Base-by-base conservation (phyloP, 345 rosid species). In the Murraya paniculata region DNA sequence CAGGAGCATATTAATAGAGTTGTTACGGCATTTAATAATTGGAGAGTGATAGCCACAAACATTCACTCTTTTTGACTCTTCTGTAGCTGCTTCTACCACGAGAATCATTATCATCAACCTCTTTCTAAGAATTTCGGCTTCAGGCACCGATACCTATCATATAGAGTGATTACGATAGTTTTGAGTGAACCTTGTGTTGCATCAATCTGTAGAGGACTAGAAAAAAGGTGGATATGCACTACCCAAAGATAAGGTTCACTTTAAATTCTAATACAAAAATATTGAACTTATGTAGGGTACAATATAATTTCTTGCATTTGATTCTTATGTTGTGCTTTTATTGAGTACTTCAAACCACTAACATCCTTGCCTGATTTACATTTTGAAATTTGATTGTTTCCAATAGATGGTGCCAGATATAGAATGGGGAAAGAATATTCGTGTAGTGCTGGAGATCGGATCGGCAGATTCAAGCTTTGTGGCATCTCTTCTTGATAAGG, bases 361-460 rank as follows among this genome's bases (percentile, higher is more conserved):
- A 60, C 55, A 50, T 59, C 56, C 18, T 68, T 45, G 8, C 24
- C 65, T 11, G 55, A 64, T 75, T 77, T 73, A 76, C 74, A 64
- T 72, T 61, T 82, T 81, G 68, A 67, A 79, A 68, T 81, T 86
- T 83, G 77, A 82, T 85, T 65, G 80, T 76, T 78, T 82, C 82
- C 88, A 77, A 77, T 88, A 95, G 99, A 93, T 92, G 97, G 99
- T 95, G 78, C 99, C 98, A 71, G 99, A 95, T 81, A 92, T 95
- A 76, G 97, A 93, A 88, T 95, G 99, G 99, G 99, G 99, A 72
- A 95, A 93, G 91, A 95, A 95, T 85, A 88, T 92, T 53, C 97
- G 92, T 79, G 84, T 93, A 74, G 92, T 95, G 61, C 83, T 95
- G 91, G 96, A 95, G 74, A 87, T 90, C 72, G 98, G 98, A 73